A percentile compares a stretch with the other conserved stretches of the same genome.
Conservation (phyloP, 1,284 basidiomycete genomes). For the Volvariella volvacea region DNA sequence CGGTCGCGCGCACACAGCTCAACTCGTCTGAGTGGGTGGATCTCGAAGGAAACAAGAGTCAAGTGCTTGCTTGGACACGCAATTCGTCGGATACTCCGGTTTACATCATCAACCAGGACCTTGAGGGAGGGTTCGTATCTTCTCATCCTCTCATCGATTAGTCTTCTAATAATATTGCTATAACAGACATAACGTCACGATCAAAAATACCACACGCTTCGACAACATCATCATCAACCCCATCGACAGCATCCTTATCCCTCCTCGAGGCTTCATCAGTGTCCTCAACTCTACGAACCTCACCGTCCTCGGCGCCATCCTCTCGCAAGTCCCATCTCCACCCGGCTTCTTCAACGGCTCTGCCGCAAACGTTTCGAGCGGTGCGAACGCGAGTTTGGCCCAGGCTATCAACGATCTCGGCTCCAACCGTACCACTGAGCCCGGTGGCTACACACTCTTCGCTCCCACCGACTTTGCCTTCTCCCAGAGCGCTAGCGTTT, state of each 20-base stretch:
- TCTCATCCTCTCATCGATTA: neutral
- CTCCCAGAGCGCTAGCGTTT: slow-evolving; percentile 23
- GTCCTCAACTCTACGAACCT: slow-evolving; percentile 31
- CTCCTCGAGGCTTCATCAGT: slow-evolving; percentile 43
- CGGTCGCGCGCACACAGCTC: slow-evolving; percentile 59
- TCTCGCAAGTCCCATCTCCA: slow-evolving; percentile 9
- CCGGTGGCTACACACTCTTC: slow-evolving; percentile 64
- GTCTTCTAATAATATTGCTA: slow-evolving; percentile 1
- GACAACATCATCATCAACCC: slow-evolving; percentile 45
- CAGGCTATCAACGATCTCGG: slow-evolving; percentile 5
- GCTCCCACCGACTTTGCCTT: slow-evolving; percentile 55
- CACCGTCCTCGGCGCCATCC: slow-evolving; percentile 28
- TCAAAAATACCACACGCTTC: slow-evolving; percentile 38
- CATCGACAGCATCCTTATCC: slow-evolving; percentile 45
- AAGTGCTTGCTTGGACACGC: slow-evolving; percentile 59
- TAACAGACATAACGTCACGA: slow-evolving; percentile 32
- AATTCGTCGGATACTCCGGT: slow-evolving; percentile 33
- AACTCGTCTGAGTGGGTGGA: slow-evolving; percentile 38
- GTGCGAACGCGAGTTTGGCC: slow-evolving; percentile 9
- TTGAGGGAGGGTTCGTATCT: slow-evolving; percentile 10
- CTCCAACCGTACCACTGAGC: slow-evolving; percentile 2
- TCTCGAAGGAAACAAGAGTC: slow-evolving; percentile 49
- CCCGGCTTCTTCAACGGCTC: neutral
- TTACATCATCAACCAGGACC: slow-evolving; percentile 52
- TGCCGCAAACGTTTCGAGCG: neutral